Percentiles rank a stretch among this genome's conserved stretches.
Conservation (phyloP, 176 grass and related monocot species). For the Oryza meyeriana region DNA sequence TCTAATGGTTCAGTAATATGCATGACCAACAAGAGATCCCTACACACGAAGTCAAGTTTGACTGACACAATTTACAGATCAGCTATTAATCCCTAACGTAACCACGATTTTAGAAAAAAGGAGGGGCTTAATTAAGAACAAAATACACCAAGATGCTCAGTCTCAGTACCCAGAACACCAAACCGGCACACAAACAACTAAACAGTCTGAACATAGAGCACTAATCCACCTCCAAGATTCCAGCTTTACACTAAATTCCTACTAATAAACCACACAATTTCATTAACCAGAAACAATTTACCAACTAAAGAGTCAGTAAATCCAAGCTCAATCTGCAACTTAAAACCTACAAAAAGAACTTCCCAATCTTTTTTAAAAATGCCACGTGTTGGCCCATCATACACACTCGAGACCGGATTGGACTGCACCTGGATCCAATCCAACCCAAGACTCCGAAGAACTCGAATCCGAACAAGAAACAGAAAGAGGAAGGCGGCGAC, state of each 20-base stretch:
- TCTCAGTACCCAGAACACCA: neutral
- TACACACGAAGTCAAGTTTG: neutral
- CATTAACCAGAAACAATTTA: neutral
- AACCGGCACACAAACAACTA: neutral
- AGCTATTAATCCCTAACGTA: neutral
- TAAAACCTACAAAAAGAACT: neutral
- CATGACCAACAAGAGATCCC: neutral
- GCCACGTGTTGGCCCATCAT: too few species aligned
- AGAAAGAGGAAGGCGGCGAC: too few species aligned
- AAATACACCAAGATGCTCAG: neutral
- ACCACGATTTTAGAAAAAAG: neutral
- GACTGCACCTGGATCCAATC: neutral
- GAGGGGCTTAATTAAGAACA: neutral
- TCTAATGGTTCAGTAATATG: neutral
- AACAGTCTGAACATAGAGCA: neutral
- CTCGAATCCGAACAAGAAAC: neutral
- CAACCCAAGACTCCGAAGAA: neutral
- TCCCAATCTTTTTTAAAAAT: too few species aligned
- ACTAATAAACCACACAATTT: neutral
- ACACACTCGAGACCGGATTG: too few species aligned
- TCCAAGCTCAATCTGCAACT: neutral
- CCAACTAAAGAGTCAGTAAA: neutral
- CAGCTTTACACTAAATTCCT: neutral
- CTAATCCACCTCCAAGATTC: neutral
- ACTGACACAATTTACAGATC: neutral